A percentile compares a stretch with the other conserved stretches of the same genome.
These are phyloP conservation scores for Debaryomyces castellii DNA, from an alignment of 805 yeast species.

Conservation along the genomic window DNA sequence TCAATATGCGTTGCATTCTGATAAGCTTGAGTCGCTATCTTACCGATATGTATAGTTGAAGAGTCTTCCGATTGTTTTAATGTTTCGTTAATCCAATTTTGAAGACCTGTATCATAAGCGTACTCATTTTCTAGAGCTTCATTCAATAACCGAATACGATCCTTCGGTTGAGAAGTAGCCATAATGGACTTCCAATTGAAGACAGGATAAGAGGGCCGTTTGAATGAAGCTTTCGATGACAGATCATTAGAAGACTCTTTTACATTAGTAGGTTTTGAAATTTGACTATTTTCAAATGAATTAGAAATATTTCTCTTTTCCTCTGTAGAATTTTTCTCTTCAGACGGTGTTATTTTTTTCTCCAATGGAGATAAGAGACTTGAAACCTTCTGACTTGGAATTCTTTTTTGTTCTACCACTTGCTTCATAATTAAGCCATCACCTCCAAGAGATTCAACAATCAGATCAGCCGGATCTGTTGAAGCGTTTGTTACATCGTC, in stretches of 20 bases:
- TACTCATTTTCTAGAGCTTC: constrained; percentile 43
- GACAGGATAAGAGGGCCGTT: constrained; percentile 26
- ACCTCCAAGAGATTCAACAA: not conserved
- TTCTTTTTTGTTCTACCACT: not conserved
- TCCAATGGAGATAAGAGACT: constrained; percentile 20
- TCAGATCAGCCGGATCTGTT: not conserved
- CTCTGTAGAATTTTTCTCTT: not conserved
- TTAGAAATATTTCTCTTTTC: not conserved
- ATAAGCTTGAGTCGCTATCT: constrained; percentile 63
- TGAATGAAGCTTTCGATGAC: not conserved
- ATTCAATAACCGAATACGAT: constrained; percentile 40
- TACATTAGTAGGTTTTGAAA: not conserved
- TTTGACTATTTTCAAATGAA: not conserved
- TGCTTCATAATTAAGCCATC: not conserved
- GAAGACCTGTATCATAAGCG: constrained; percentile 56
- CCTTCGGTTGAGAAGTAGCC: constrained; percentile 39
- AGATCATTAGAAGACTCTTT: not conserved
- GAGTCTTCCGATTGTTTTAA: constrained; percentile 35
- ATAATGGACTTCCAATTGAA: constrained; percentile 43
- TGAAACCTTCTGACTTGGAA: constrained; percentile 18
- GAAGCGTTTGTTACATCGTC: constrained; percentile 4
- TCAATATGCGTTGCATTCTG: constrained; percentile 61
- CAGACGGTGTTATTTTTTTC: not conserved
- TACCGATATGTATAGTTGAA: constrained; percentile 45
- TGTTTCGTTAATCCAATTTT: constrained; percentile 53